These are phyloP conservation scores for Trametes elegans DNA, from an alignment of 768 basidiomycete species.

Conservation along the genomic window DNA sequence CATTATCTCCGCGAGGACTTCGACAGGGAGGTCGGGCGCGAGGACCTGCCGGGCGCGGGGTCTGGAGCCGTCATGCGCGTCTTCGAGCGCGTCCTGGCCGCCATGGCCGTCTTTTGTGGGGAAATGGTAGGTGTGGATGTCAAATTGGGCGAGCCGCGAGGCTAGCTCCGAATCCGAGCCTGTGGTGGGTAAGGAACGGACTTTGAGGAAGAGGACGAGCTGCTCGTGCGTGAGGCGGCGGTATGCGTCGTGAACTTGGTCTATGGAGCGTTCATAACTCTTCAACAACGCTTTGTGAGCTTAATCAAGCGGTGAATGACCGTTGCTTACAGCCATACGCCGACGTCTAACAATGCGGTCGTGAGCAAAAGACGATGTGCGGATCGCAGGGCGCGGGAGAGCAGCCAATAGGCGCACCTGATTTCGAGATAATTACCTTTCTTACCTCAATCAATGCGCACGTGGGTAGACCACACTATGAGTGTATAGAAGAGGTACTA, in stretches of 20 bases:
- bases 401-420: too few relatives aligned
- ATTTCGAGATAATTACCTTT: too few relatives aligned
- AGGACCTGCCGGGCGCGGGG: conserved; percentile 29
- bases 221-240: conserved; percentile 63
- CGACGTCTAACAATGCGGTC: background rate
- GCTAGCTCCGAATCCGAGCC: conserved; percentile 67
- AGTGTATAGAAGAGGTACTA: too few relatives aligned
- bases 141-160: conserved; percentile 69
- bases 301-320: too few relatives aligned
- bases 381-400: background rate
- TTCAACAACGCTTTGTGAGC: conserved; percentile 12
- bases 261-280: conserved; percentile 26
- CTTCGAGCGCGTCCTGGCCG: background rate
- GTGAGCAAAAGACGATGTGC: background rate
- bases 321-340: conserved; percentile 23
- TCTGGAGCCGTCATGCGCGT: conserved; percentile 23
- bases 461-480: too few relatives aligned
- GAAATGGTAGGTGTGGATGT: conserved; percentile 71
- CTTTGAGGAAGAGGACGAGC: conserved; percentile 72
- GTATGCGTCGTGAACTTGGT: conserved; percentile 66
- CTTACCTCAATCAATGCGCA: too few relatives aligned
- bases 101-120: conserved; percentile 12
- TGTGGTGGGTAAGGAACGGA: conserved; percentile 63
- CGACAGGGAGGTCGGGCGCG: conserved; percentile 65
- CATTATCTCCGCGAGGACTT: conserved; percentile 74